Percentiles rank a stretch among this genome's conserved stretches.
Evolutionary conservation across 768 basidiomycete species (phyloP).

Genomic region (Boletus reticulatus): DNA sequence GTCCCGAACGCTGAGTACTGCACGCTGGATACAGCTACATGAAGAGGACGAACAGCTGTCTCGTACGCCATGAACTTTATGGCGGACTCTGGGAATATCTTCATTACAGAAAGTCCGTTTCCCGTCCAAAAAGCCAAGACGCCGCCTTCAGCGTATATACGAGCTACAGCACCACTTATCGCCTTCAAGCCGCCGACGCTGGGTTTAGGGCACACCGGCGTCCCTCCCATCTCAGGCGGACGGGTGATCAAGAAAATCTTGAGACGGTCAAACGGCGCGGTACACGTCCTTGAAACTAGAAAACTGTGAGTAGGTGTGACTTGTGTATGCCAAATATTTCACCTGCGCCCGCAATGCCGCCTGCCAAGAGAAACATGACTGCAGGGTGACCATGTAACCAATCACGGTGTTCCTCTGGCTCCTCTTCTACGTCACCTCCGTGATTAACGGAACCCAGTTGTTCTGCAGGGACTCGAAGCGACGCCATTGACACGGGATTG

Average conservation of each 20-base stretch:
- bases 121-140: constrained; percentile 97
- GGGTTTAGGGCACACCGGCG: constrained; percentile 42
- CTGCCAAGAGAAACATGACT: constrained; percentile 87
- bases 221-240: constrained; percentile 66
- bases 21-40: constrained; percentile 9
- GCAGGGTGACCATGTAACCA: constrained; percentile 71
- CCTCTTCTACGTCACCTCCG: constrained; percentile 47
- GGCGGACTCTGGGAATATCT: constrained; percentile 97
- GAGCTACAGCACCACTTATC: constrained; percentile 67
- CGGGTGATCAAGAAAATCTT: constrained; percentile 96
- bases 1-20: constrained; percentile 19
- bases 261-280: constrained; percentile 95
- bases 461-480: constrained; percentile 12
- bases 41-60: constrained; percentile 64
- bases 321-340: constrained; percentile 25
- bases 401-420: constrained; percentile 58
- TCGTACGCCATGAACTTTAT: constrained; percentile 98
- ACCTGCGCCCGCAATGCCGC: constrained; percentile 94
- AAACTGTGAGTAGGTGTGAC: constrained; percentile 3
- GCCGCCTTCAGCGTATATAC: constrained; percentile 89
- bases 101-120: constrained; percentile 87
- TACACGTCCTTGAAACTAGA: constrained; percentile 93
- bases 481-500: constrained; percentile 43
- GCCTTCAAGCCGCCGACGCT: constrained; percentile 56
- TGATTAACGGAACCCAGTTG: constrained; percentile 24